phyloP scores from a whole-genome alignment of 768 basidiomycete species.

The Tremella mesenterica region DNA sequence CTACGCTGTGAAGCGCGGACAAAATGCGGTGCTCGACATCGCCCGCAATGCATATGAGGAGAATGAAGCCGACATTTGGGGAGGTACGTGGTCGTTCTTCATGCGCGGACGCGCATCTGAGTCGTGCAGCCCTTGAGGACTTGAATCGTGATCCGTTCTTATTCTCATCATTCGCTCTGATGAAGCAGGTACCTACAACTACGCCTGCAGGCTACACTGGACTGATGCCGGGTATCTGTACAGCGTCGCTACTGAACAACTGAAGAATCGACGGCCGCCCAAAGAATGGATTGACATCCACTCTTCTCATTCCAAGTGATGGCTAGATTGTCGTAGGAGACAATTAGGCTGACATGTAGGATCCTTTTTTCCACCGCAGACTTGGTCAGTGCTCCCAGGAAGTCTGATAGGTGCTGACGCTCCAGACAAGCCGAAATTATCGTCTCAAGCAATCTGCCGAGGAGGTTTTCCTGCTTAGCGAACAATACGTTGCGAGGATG shows the following conservation, averaged over 20 bases:
- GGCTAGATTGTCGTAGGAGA: no score
- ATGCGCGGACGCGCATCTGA: background rate
- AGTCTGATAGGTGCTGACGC: no score
- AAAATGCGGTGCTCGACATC: conserved; percentile 78
- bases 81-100: conserved; percentile 22
- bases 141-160: no score
- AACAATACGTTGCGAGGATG: conserved; percentile 72
- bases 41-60: conserved; percentile 92
- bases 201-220: conserved; percentile 17
- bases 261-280: no score
- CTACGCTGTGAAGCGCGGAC: conserved; percentile 83
- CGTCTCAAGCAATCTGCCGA: conserved; percentile 84
- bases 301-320: no score
- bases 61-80: conserved; percentile 70
- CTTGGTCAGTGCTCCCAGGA: conserved; percentile 54
- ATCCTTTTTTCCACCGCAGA: conserved; percentile 73
- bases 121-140: no score
- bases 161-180: no score
- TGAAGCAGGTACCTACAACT: conserved; percentile 11
- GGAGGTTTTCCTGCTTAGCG: conserved; percentile 76
- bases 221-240: conserved; percentile 22
- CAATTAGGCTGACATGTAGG: no score
- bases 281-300: no score
- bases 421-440: conserved; percentile 3
- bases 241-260: conserved; percentile 5